These are phyloP conservation scores for Ophiocordyceps camponoti-saundersi DNA, from an alignment of 2,329 filamentous ascomycete genomes.

Conservation along the genomic window DNA sequence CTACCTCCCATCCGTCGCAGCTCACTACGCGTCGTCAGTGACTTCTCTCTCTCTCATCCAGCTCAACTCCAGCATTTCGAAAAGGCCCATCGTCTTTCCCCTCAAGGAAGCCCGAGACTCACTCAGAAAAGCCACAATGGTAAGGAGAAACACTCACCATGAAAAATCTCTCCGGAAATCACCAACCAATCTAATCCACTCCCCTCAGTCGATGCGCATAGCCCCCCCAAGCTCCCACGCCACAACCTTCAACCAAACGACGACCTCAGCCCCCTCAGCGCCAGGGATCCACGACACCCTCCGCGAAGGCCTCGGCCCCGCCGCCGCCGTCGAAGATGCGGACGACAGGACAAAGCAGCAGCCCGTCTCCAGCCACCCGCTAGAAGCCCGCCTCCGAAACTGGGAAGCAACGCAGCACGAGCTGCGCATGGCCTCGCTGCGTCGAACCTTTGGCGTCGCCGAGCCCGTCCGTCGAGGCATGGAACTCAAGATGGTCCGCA, in stretches of 20 bases:
- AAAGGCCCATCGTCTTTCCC: too few relatives aligned
- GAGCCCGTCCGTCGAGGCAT: constrained; percentile 87
- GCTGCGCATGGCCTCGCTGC: constrained; percentile 75
- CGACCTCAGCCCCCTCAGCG: constrained; percentile 67
- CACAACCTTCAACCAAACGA: constrained; percentile 47
- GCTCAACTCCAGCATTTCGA: too few relatives aligned
- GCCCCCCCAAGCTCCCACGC: constrained; percentile 54
- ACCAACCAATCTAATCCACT: too few relatives aligned
- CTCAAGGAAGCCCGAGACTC: too few relatives aligned
- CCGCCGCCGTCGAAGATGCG: constrained; percentile 17
- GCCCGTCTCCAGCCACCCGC: constrained; percentile 58
- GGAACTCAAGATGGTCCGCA: constrained; percentile 79
- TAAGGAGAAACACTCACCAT: too few relatives aligned
- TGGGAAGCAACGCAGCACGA: constrained; percentile 84
- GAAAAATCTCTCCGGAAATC: too few relatives aligned
- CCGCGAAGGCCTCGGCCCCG: constrained; percentile 62
- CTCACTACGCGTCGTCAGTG: too few relatives aligned
- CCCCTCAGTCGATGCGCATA: constrained; percentile 66
- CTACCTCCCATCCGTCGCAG: too few relatives aligned
- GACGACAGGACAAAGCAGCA: constrained; percentile 7
- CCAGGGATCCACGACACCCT: constrained; percentile 89
- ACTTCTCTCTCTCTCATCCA: too few relatives aligned
- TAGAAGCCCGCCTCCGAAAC: constrained; percentile 73
- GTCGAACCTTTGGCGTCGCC: constrained; percentile 76
- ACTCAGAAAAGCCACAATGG: too few relatives aligned